Base-by-base conservation (phyloP, 768 basidiomycete genomes). In the Boletus fagicola region DNA sequence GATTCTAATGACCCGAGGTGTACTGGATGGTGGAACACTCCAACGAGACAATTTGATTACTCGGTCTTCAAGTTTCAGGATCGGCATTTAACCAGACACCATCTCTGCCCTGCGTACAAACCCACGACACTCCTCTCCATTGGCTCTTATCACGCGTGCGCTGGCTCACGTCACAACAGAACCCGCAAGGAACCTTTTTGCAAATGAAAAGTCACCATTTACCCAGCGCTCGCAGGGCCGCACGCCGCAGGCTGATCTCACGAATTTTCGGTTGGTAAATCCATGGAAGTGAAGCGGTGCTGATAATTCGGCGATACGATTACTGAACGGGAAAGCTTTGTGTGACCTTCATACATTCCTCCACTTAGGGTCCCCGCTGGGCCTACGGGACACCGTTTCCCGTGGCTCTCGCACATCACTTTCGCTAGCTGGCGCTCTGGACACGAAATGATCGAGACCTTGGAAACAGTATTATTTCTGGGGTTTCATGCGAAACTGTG, bases 231-330 rank as follows among this genome's bases (percentile, higher is more conserved):
- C 33, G 35, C 53, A 58, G 44, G 54, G 52, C 40, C 36, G 33
- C 38, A 44, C 47, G 16, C 31, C 31, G 18, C 45, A 51, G 22
- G 47, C 22, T 51, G 49, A 66, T 68, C 65, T 45, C 65, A 69
- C 62, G 66, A 36, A 42, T 51, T 33, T 49, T 50, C 28, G 47
- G 59, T 60, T 44, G 47, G 67, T 54, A 65, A 62, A 67, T 61
- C 58, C 56, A 59, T 56, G 58, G 48, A 44, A 49, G 54, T 50
- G 56, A 46, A 58, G 36, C 20, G 42, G 54, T 52, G 65, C 46
- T 22, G 56, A 55, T 62, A 69, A 31, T 10, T 54, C 65, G 67
- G 67, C 49, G 58, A 63, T 72, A 65, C 8, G 26, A 53, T 30
- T 30, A 54, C 52, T 30, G 51, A 51, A 59, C 4, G 28, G 54